Conservation (phyloP, 345 rosid species). For the Erodium maritimum region DNA sequence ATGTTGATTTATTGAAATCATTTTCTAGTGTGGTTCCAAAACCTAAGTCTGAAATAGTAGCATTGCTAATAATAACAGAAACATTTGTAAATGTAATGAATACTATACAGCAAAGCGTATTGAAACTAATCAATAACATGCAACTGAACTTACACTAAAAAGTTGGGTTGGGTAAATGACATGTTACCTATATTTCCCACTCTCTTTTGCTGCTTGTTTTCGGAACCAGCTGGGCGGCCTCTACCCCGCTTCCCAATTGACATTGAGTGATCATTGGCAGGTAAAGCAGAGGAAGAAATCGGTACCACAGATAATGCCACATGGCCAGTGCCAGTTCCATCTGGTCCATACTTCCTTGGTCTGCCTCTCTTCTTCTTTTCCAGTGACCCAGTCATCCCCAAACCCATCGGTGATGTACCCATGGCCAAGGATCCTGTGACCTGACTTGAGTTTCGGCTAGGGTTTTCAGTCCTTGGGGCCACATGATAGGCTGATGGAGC, state of each 20-base stretch:
- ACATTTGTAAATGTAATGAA: not conserved
- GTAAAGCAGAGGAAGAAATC: slow-evolving; percentile 35
- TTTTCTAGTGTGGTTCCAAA: not conserved
- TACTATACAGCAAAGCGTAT: not conserved
- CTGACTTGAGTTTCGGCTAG: slow-evolving; percentile 36
- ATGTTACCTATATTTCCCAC: slow-evolving; percentile 41
- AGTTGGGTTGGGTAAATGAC: slow-evolving; percentile 2
- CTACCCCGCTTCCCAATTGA: slow-evolving; percentile 38
- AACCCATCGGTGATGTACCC: slow-evolving; percentile 23
- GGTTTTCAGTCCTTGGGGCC: slow-evolving; percentile 48
- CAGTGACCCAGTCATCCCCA: slow-evolving; percentile 25
- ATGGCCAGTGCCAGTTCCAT: too few species aligned
- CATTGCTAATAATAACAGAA: slow-evolving; percentile 9
- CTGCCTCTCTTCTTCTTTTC: slow-evolving; percentile 83
- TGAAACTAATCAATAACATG: not conserved
- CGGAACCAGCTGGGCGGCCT: slow-evolving; percentile 32
- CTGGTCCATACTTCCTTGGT: slow-evolving; percentile 72
- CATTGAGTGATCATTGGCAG: slow-evolving; percentile 28
- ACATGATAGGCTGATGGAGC: slow-evolving; percentile 62
- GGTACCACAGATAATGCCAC: slow-evolving; percentile 45
- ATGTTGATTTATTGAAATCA: slow-evolving; percentile 10
- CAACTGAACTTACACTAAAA: not conserved
- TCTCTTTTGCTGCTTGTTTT: slow-evolving; percentile 39
- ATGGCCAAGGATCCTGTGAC: slow-evolving; percentile 25
- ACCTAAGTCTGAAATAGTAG: not conserved